These are phyloP conservation scores for Thalassiosira pacifica DNA, from an alignment of 352 stramenopile species.

Conservation along the genomic window DNA sequence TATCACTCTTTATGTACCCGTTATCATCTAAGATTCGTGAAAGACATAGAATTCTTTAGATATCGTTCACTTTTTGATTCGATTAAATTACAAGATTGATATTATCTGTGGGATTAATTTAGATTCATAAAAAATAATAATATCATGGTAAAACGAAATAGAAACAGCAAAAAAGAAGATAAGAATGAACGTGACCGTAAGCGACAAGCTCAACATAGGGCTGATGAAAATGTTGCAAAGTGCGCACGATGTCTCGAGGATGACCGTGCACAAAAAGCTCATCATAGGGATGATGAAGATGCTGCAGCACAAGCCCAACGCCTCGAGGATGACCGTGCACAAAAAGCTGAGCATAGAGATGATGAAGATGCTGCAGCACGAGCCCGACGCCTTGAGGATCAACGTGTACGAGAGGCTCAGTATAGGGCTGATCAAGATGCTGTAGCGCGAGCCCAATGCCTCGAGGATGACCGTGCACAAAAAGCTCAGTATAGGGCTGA, in stretches of 20 bases:
- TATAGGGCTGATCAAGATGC: no score
- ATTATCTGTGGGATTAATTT: neutral
- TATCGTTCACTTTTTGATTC: neutral
- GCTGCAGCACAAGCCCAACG: neutral
- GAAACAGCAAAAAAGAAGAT: neutral
- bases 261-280: neutral
- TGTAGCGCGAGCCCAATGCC: no score
- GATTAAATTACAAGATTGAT: neutral
- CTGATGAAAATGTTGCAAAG: neutral
- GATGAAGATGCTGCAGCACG: no score
- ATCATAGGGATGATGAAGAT: neutral
- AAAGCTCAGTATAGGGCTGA: no score
- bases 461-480: no score
- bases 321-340: neutral
- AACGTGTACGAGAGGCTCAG: no score
- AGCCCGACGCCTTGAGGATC: neutral
- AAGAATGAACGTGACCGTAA: conserved; percentile 1
- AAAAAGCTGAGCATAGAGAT: no score
- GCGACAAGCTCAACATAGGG: neutral
- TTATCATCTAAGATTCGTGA: neutral
- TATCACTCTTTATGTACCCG: neutral
- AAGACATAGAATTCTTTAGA: neutral
- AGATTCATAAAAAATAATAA: conserved; percentile 1
- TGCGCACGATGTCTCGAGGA: neutral
- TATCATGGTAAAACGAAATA: neutral